A percentile compares a stretch with the other conserved stretches of the same genome.
phyloP scores from a whole-genome alignment of 78 protist species.

The Dictyostelium brefeldianum region DNA sequence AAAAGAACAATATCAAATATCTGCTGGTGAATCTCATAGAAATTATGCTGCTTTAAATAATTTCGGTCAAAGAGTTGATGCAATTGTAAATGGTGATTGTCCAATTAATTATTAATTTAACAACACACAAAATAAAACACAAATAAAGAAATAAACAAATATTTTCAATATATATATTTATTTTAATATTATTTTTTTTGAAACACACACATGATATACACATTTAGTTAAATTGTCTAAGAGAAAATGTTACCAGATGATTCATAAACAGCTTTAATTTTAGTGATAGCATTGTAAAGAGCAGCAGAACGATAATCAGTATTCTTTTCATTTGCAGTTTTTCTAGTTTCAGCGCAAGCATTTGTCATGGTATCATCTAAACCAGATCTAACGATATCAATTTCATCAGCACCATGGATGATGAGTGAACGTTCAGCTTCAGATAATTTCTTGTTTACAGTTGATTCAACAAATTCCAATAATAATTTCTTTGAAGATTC shows the following conservation, averaged over 20 bases:
- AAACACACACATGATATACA: neutral
- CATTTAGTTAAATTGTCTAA: slow-evolving; percentile 11
- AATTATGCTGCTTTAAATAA: too few species aligned
- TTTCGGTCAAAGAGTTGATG: too few species aligned
- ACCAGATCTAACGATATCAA: slow-evolving; percentile 89
- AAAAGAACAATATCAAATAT: too few species aligned
- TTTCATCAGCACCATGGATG: slow-evolving; percentile 90
- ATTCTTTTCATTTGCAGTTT: slow-evolving; percentile 85
- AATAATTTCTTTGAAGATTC: slow-evolving; percentile 86
- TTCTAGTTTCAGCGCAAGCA: slow-evolving; percentile 87
- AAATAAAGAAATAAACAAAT: neutral
- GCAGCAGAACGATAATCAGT: slow-evolving; percentile 87
- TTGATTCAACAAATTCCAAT: slow-evolving; percentile 82
- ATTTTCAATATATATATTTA: neutral
- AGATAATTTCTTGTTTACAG: slow-evolving; percentile 71
- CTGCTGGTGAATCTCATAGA: too few species aligned
- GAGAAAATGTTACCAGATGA: slow-evolving; percentile 76
- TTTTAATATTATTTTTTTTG: neutral
- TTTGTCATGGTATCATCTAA: slow-evolving; percentile 92
- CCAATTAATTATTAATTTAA: too few species aligned
- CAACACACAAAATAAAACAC: too few species aligned
- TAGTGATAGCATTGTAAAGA: slow-evolving; percentile 84
- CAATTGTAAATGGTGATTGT: too few species aligned
- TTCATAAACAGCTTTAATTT: slow-evolving; percentile 79
- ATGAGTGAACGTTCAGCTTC: slow-evolving; percentile 81